Conservation (phyloP, 2,329 filamentous ascomycete genomes). For the Stagonosporopsis cucurbitacearum region DNA sequence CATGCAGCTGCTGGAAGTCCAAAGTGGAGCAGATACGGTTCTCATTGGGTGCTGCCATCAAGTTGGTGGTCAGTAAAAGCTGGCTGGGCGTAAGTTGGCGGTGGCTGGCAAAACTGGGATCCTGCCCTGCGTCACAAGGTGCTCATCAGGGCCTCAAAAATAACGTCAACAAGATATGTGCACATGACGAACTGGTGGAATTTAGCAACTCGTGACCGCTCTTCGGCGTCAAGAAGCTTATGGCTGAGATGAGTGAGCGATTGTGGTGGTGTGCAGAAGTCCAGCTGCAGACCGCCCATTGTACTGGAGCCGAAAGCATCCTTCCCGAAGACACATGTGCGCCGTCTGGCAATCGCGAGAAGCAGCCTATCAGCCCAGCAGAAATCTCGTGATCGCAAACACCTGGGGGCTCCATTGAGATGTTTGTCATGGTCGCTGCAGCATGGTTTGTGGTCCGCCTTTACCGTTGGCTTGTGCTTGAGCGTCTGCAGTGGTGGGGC, state of each 20-base stretch:
- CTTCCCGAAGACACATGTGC: background rate
- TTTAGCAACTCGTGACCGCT: constrained; percentile 10
- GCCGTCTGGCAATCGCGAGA: background rate
- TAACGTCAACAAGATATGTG: constrained; percentile 10
- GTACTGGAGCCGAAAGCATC: background rate
- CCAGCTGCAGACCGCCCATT: constrained; percentile 9
- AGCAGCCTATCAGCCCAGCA: background rate
- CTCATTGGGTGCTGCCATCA: constrained; percentile 27
- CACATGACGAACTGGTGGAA: constrained; percentile 7
- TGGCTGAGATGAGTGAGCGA: constrained; percentile 24
- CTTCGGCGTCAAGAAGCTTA: constrained; percentile 20
- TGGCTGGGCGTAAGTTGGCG: constrained; percentile 23
- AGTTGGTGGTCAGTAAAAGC: constrained; percentile 20
- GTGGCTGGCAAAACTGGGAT: constrained; percentile 13
- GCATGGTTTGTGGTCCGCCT: background rate
- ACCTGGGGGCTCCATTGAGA: background rate
- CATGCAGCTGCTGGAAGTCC: constrained; percentile 19
- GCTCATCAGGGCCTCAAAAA: constrained; percentile 5
- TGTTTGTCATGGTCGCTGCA: background rate
- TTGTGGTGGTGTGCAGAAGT: constrained; percentile 13
- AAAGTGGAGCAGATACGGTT: constrained; percentile 15
- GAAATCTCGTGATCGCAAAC: background rate
- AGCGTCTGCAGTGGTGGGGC: constrained; percentile 1
- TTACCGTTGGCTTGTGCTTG: background rate
- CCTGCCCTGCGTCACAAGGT: constrained; percentile 22